Percentiles rank a stretch among this genome's conserved stretches.
Evolutionary conservation across 2,329 filamentous ascomycete species (phyloP).

Genomic region (Pseudocercospora fuligena): DNA sequence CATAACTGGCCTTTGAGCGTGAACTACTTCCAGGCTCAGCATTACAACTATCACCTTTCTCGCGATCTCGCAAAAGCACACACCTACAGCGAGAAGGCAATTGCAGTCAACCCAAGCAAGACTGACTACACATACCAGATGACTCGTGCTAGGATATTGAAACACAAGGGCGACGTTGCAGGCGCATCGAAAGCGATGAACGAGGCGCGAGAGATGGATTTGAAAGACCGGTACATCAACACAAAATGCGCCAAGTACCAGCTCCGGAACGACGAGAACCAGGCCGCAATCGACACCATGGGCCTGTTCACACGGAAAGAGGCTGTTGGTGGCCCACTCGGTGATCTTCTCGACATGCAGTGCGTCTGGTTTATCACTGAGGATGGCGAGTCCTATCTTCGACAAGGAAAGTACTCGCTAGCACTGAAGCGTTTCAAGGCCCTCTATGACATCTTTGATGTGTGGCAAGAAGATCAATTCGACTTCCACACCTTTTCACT

Average conservation of each 20-base stretch:
- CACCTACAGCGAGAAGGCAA: slow-evolving; percentile 80
- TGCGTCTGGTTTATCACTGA: slow-evolving; percentile 97
- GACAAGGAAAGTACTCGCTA: slow-evolving; percentile 79
- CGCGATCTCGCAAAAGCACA: slow-evolving; percentile 82
- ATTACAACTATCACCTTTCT: slow-evolving; percentile 91
- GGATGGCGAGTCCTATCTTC: slow-evolving; percentile 86
- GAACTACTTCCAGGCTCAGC: slow-evolving; percentile 92
- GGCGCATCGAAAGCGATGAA: slow-evolving; percentile 90
- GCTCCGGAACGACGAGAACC: slow-evolving; percentile 87
- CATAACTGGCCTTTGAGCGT: slow-evolving; percentile 74
- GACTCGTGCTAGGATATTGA: slow-evolving; percentile 93
- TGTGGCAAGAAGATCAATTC: slow-evolving; percentile 98
- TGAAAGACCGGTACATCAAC: slow-evolving; percentile 95
- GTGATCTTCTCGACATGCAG: slow-evolving; percentile 96
- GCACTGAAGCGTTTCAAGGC: slow-evolving; percentile 91
- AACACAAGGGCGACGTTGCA: slow-evolving; percentile 79
- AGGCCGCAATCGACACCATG: slow-evolving; percentile 84
- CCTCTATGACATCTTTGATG: slow-evolving; percentile 90
- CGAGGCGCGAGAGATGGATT: slow-evolving; percentile 79
- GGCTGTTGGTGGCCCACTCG: slow-evolving; percentile 81
- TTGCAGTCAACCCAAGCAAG: slow-evolving; percentile 76
- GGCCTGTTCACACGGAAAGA: slow-evolving; percentile 94
- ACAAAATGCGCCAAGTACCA: slow-evolving; percentile 98
- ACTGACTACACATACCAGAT: slow-evolving; percentile 93
- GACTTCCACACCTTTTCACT: slow-evolving; percentile 98